Base-by-base conservation (phyloP, 768 basidiomycete genomes). In the Lentinula sp. region DNA sequence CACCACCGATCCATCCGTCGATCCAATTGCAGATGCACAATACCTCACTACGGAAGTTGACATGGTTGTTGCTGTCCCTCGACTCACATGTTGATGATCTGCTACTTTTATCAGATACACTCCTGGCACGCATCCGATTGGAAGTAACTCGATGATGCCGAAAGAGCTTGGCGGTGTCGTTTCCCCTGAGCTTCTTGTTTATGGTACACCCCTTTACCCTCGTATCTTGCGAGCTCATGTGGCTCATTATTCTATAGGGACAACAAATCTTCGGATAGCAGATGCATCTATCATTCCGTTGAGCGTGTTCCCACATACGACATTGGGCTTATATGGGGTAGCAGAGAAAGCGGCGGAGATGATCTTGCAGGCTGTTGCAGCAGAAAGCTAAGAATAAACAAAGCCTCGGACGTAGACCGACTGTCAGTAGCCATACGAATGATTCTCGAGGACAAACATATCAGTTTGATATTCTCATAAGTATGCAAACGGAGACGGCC, bases 401-500 rank as follows among this genome's bases (percentile, higher is more conserved):
- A 18, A n/a, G 9, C 3, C 8, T 37, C 37, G 37, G 6, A 37
- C 37, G 12, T 37, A 37, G 8, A 37, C 12, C 23, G 23, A 5
- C 37, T 7, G 37, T n/a, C n/a, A n/a, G n/a, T 37, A 37, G 12
- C 37, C 4, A 37, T 12, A 37, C 42, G 16, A 16, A 43, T 1
- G 16, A 43, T 43, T 15, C 16, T 16, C 16, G 42, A 43, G 42
- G 4, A 43, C 13, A 43, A 39, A 39, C 9, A 39, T 39, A 39
- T 39, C 10, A 39, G 39, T 39, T 39, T 39, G 15, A 1, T 41
- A 41, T 41, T 41, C 12, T 61, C 60, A 62, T 23, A 58, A 33
- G 15, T 72, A 65, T 35, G 74, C 66, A 69, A 79, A 87, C 1
- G 89, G 87, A 6, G 80, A 72, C 39, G 78, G 79, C 37, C 86